These are phyloP conservation scores for Tulasnella sp. DNA, from an alignment of 768 basidiomycete species.

Conservation along the genomic window DNA sequence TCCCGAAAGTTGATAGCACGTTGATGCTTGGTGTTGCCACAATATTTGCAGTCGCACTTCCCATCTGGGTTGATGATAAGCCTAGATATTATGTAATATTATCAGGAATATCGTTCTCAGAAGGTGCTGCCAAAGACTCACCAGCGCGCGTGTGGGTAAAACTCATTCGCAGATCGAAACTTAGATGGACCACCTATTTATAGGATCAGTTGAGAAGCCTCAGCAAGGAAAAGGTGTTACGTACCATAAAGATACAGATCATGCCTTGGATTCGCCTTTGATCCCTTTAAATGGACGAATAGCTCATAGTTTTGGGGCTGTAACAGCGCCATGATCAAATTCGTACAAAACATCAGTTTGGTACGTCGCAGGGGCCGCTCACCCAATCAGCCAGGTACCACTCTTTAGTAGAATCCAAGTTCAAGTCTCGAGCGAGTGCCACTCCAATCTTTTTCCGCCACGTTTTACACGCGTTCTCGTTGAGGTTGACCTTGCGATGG, in stretches of 20 bases:
- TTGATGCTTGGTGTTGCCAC: slow-evolving; percentile 18
- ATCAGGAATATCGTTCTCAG: slow-evolving; percentile 34
- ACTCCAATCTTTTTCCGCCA: slow-evolving; percentile 18
- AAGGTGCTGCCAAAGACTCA: slow-evolving; percentile 50
- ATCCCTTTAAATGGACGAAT: slow-evolving; percentile 67
- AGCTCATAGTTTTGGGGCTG: slow-evolving; percentile 52
- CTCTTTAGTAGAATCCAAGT: slow-evolving; percentile 1
- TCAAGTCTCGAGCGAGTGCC: slow-evolving; percentile 1
- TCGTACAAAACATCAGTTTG: too few relatives aligned
- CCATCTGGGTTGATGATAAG: slow-evolving; percentile 14
- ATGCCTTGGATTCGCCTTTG: slow-evolving; percentile 41
- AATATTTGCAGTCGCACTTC: slow-evolving; percentile 22
- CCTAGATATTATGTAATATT: slow-evolving; percentile 37
- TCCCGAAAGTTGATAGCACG: slow-evolving; percentile 17
- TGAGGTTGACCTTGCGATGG: slow-evolving; percentile 2
- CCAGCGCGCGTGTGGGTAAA: slow-evolving; percentile 64
- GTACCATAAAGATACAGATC: slow-evolving; percentile 72
- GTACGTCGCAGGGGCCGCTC: too few relatives aligned
- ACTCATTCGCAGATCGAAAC: slow-evolving; percentile 78
- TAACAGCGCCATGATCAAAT: slow-evolving; percentile 33
- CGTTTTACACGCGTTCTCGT: background rate
- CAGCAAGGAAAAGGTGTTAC: slow-evolving; percentile 16
- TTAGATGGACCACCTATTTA: slow-evolving; percentile 1
- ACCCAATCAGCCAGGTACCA: slow-evolving; percentile 12
- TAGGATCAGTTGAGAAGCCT: background rate